phyloP scores from a whole-genome alignment of 2,329 filamentous ascomycete genomes.

The Alternaria infectoria region DNA sequence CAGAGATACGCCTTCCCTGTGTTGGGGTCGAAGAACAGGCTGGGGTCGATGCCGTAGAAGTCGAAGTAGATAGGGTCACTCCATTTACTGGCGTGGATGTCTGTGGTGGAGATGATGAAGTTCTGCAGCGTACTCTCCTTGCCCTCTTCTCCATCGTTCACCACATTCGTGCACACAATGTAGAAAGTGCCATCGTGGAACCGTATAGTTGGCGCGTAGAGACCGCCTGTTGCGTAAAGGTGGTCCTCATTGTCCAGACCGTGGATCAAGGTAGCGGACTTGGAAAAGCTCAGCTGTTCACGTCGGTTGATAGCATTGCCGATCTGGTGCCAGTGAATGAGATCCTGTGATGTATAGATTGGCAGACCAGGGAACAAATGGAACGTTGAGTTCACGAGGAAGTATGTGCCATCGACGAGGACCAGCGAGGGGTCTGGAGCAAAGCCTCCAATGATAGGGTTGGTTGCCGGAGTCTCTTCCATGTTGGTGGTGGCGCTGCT shows the following conservation, averaged over 20 bases:
- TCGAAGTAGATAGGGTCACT: constrained; percentile 17
- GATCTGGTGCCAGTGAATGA: constrained; percentile 56
- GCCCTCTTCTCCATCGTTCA: constrained; percentile 45
- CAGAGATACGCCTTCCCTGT: constrained; percentile 20
- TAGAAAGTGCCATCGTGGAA: constrained; percentile 24
- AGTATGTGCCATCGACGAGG: constrained; percentile 53
- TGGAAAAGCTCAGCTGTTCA: constrained; percentile 56
- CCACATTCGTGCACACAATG: constrained; percentile 21
- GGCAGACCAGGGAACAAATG: constrained; percentile 59
- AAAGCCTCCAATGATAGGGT: constrained; percentile 55
- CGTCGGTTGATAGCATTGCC: constrained; percentile 55
- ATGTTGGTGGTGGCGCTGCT: background rate
- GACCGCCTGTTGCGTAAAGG: constrained; percentile 23
- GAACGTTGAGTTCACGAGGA: constrained; percentile 59
- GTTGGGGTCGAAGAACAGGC: constrained; percentile 18
- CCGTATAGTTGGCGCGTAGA: constrained; percentile 25
- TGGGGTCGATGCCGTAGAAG: constrained; percentile 21
- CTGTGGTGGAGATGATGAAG: constrained; percentile 18
- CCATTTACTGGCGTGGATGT: constrained; percentile 18
- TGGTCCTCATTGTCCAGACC: constrained; percentile 4
- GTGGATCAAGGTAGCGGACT: constrained; percentile 50
- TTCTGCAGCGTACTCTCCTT: constrained; percentile 53
- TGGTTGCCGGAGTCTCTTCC: background rate
- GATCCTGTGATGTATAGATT: constrained; percentile 57
- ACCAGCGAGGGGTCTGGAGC: constrained; percentile 56